Evolutionary conservation across 2,329 filamentous ascomycete genomes (phyloP), one percentile per base, ranked within the genome.

Genomic region (Nemania diffusa): DNA sequence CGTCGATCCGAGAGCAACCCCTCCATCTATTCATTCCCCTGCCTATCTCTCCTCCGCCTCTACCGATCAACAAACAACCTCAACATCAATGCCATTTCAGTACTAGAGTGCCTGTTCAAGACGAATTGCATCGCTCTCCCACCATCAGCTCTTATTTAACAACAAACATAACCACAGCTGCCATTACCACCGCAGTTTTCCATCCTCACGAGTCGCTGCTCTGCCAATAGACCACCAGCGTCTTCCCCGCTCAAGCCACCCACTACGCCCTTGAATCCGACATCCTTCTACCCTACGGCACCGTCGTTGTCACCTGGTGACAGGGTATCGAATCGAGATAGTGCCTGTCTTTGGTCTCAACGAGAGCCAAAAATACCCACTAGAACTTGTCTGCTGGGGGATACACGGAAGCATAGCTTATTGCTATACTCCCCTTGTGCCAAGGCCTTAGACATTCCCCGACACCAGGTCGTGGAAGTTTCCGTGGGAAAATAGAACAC

Each of bases 1-100:
- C 66, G 53, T 60, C 48, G 50, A 62, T 59, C 58, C 37, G 5
- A 22, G 53, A 61, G 37, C 24, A 27, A 58, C 57, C 62, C 65
- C 62, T 62, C 65, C 52, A 37, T 32, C 40, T 57, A 13, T 22
- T 2, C 42, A 46, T 46, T 22, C 34, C 34, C 34, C 34, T 40
- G 34, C 34, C 34, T 13, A 40, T 40, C 34, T 13, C 5, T 34
- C 32, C 29, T 5, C 29, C 29, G 29, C 9, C 29, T 32, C 5
- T 32, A 32, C 29, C 29, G 29, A 32, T 32, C 29, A 32, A 9
- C 29, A 9, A 9, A 32, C 29, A 9, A 32, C 29, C 5, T 5
- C 29, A 32, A 32, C 29, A 32, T 5, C 29, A 32, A n/a, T n/a
- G n/a, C n/a, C n/a, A n/a, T n/a, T n/a, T n/a, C n/a, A n/a, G n/a